These are phyloP conservation scores for Raddia distichophylla DNA, from an alignment of 176 grass and related monocot genomes.

Conservation along the genomic window DNA sequence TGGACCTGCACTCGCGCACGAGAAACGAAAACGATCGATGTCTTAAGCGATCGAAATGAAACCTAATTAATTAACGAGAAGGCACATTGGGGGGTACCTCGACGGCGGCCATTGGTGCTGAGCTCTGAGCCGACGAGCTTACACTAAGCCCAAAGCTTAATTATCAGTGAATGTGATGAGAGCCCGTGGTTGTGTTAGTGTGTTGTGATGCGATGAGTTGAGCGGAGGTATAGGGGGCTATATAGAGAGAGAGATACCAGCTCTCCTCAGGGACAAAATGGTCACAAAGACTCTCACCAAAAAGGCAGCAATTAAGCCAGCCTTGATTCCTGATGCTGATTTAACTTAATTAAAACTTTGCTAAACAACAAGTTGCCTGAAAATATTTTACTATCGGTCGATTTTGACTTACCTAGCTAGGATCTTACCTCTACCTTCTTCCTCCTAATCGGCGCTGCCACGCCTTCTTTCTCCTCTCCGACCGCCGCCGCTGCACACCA, in stretches of 20 bases:
- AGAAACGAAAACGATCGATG: neutral
- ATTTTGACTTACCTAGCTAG: too few relatives aligned
- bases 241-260: conserved; percentile 58
- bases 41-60: neutral
- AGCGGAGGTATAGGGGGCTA: conserved; percentile 10
- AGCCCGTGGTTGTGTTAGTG: neutral
- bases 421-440: too few relatives aligned
- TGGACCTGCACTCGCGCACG: conserved; percentile 52
- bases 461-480: too few relatives aligned
- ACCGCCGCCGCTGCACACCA: too few relatives aligned
- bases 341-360: too few relatives aligned
- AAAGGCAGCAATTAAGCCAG: conserved; percentile 2
- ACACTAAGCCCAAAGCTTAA: neutral
- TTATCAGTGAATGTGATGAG: neutral
- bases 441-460: too few relatives aligned
- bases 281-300: conserved; percentile 6
- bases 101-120: conserved; percentile 60
- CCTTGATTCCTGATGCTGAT: neutral
- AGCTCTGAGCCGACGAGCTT: conserved; percentile 25
- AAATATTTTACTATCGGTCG: too few relatives aligned
- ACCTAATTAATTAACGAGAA: neutral
- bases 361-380: too few relatives aligned
- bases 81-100: conserved; percentile 36
- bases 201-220: conserved; percentile 37
- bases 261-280: conserved; percentile 25